phyloP scores from a whole-genome alignment of 2,329 filamentous ascomycete genomes.

The Elsinoe perseae region DNA sequence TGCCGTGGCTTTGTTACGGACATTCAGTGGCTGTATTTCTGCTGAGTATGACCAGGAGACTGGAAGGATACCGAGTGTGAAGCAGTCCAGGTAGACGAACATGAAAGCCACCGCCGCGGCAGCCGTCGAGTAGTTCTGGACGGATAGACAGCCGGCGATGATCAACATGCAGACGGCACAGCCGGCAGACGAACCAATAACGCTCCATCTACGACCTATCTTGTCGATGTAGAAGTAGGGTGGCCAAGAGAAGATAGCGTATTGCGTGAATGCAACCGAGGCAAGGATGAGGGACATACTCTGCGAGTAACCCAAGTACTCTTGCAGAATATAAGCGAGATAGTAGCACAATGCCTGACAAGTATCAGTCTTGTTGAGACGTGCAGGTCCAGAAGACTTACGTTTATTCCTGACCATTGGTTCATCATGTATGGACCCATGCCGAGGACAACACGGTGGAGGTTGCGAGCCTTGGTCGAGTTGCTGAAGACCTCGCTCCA shows the following conservation, averaged over 20 bases:
- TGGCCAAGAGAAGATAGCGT: conserved; percentile 28
- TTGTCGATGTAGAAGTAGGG: conserved; percentile 29
- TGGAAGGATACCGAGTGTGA: conserved; percentile 45
- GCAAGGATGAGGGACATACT: conserved; percentile 28
- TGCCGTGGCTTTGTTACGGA: conserved; percentile 43
- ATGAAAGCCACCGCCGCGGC: conserved; percentile 30
- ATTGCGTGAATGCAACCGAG: conserved; percentile 28
- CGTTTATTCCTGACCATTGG: conserved; percentile 20
- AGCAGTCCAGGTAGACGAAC: conserved; percentile 49
- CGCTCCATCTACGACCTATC: conserved; percentile 26
- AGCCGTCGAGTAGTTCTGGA: conserved; percentile 24
- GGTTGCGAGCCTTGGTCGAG: conserved; percentile 29
- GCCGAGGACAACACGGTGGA: conserved; percentile 32
- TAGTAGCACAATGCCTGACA: conserved; percentile 25
- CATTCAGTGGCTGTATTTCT: conserved; percentile 43
- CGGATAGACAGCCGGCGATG: conserved; percentile 28
- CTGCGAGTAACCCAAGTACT: conserved; percentile 24
- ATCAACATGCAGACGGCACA: conserved; percentile 31
- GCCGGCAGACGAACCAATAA: conserved; percentile 27
- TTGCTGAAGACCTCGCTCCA: conserved; percentile 34
- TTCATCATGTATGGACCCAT: conserved; percentile 34
- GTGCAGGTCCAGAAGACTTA: not conserved
- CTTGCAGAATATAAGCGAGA: conserved; percentile 26
- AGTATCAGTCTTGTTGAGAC: not conserved
- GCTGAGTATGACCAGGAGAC: conserved; percentile 36